These are phyloP conservation scores for Amphibolis antarctica DNA, from an alignment of 106 monocot genomes.

Conservation along the genomic window DNA sequence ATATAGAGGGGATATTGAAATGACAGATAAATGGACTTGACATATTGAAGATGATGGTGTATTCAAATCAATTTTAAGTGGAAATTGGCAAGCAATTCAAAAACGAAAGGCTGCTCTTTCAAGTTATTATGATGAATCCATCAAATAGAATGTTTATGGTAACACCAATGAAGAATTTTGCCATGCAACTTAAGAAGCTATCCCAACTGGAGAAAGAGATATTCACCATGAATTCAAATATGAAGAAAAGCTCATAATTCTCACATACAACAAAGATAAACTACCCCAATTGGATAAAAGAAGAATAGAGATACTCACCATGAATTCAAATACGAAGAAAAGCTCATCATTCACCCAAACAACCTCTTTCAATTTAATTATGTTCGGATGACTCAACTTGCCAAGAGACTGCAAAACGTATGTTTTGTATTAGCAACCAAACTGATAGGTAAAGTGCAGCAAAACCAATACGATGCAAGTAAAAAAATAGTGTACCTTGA, in stretches of 20 bases:
- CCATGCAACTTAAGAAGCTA: not conserved
- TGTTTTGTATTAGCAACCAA: not conserved
- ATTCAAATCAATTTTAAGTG: too few species aligned
- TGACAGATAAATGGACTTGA: too few species aligned
- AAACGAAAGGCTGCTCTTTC: too few species aligned
- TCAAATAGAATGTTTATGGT: not conserved
- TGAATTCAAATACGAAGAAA: conserved; percentile 69
- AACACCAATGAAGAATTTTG: not conserved
- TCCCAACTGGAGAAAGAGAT: not conserved
- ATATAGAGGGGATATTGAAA: too few species aligned
- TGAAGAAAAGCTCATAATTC: conserved; percentile 59
- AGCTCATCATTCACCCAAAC: conserved; percentile 53
- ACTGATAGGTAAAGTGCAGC: not conserved
- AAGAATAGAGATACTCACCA: conserved; percentile 27
- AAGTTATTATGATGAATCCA: too few species aligned
- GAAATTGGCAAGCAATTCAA: too few species aligned
- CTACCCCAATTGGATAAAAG: not conserved
- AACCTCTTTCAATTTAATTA: conserved; percentile 71
- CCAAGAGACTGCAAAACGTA: conserved; percentile 42
- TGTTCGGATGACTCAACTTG: conserved; percentile 54
- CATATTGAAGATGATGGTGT: too few species aligned
- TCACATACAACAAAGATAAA: conserved; percentile 26
- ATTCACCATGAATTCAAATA: conserved; percentile 74
- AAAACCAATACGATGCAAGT: not conserved
- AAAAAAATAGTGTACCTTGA: conserved; percentile 33